Evolutionary conservation across 306 rosid genomes (phyloP).

Genomic region (Medicago ruthenica): DNA sequence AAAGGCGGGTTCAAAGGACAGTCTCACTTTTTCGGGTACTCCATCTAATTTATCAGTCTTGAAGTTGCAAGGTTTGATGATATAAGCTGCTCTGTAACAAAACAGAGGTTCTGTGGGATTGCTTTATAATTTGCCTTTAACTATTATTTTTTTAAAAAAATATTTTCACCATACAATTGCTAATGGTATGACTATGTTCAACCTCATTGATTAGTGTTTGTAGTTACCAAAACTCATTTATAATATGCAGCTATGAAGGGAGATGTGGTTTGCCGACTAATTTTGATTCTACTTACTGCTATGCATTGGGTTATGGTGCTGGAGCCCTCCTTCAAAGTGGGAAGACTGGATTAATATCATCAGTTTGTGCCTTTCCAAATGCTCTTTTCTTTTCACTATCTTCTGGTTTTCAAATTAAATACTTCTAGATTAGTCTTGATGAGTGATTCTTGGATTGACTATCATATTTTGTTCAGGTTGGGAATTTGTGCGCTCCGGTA

Average conservation of each 20-base stretch:
- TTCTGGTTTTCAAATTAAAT: slow-evolving; percentile 36
- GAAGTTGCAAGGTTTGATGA: slow-evolving; percentile 32
- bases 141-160: background rate
- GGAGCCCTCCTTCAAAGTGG: slow-evolving; percentile 94
- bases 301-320: slow-evolving; percentile 95
- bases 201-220: slow-evolving; percentile 20
- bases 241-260: slow-evolving; percentile 83
- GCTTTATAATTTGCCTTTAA: slow-evolving; percentile 13
- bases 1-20: slow-evolving; percentile 72
- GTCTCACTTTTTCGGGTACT: slow-evolving; percentile 98
- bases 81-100: slow-evolving; percentile 10
- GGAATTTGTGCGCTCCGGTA: slow-evolving; percentile 85
- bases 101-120: slow-evolving; percentile 1
- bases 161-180: slow-evolving; percentile 21
- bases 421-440: slow-evolving; percentile 33
- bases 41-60: slow-evolving; percentile 33
- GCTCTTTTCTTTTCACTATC: background rate
- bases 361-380: slow-evolving; percentile 60
- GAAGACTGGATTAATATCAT: slow-evolving; percentile 93
- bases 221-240: slow-evolving; percentile 31
- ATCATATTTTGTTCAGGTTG: slow-evolving; percentile 69
- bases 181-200: slow-evolving; percentile 20
- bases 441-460: slow-evolving; percentile 13
- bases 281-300: slow-evolving; percentile 91
- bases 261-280: slow-evolving; percentile 98